Base-by-base conservation (phyloP, 768 basidiomycete genomes). In the Zangia roseola region DNA sequence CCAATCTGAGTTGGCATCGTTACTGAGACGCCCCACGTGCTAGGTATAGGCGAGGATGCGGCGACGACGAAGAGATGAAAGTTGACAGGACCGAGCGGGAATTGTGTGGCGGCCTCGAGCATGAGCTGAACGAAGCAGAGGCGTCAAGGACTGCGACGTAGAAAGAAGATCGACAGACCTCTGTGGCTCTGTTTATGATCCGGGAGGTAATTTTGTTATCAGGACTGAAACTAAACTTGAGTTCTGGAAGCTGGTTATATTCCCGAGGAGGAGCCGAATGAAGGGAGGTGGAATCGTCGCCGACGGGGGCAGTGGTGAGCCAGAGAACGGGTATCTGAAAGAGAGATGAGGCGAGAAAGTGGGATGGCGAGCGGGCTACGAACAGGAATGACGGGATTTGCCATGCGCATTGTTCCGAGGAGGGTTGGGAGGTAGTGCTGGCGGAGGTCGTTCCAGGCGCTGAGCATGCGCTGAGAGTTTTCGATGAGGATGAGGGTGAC, bases 31-130 rank as follows among this genome's bases (percentile, higher is more conserved):
- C 49, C 45, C 61, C 63, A 60, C 24, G 56, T 56, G 60, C 49
- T 70, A 19, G 69, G 69, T 5, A 63, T 54, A 10, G 80, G 79
- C 2, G 73, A 43, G 20, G 77, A 76, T 35, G 76, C 78, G 23
- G 81, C 80, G 12, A 82, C 72, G 47, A 84, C 69, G 47, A 83
- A 70, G 24, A 83, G 69, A 60, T 84, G 81, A 5, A 74, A 69
- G 37, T 69, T 70, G 43, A 70, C 62, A 9, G 69, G 64, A 38
- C 57, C 63, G 47, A 45, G 69, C 54, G 52, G 63, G 47, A 63
- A 68, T 40, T 61, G 62, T 4, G 50, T 49, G 24, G 70, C 67
- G 6, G 60, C 56, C 43, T 67, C 62, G 45, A 60, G 45, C 58
- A 65, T 65, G 36, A 67, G 60, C 64, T 65, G 31, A 25, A 5